Conservation (phyloP, 768 basidiomycete species). For the Lactarius evosmus region DNA sequence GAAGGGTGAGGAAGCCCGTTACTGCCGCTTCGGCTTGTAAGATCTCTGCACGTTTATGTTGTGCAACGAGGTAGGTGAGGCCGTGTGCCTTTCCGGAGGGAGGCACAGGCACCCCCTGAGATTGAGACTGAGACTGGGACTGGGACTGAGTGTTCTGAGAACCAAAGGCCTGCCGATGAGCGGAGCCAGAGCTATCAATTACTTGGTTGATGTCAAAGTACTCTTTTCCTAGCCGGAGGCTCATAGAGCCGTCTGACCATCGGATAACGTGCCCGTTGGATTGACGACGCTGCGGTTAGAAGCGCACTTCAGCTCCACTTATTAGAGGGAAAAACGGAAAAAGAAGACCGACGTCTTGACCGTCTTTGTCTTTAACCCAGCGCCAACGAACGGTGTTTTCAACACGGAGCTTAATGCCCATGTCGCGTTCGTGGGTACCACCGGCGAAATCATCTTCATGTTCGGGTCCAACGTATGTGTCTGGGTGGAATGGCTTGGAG, state of each 20-base stretch:
- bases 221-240: conserved; percentile 89
- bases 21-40: conserved; percentile 83
- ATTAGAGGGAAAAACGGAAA: conserved; percentile 3
- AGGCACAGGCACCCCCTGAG: conserved; percentile 24
- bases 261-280: conserved; percentile 89
- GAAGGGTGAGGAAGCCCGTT: conserved; percentile 78
- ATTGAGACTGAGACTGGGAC: conserved; percentile 41
- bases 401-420: conserved; percentile 82
- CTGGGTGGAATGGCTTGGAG: conserved; percentile 84
- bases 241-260: conserved; percentile 94
- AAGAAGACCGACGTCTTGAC: conserved; percentile 64
- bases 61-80: conserved; percentile 84
- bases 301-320: not conserved
- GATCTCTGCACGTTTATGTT: conserved; percentile 81
- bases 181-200: conserved; percentile 70
- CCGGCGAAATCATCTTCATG: conserved; percentile 65
- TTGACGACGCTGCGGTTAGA: conserved; percentile 60
- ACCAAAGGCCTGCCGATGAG: conserved; percentile 57
- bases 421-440: conserved; percentile 63
- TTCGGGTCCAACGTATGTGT: conserved; percentile 80
- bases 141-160: conserved; percentile 43
- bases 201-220: conserved; percentile 86
- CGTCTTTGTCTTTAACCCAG: conserved; percentile 78
- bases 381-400: conserved; percentile 96
- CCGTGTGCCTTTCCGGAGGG: conserved; percentile 56